Conservation (phyloP, 1,139 yeast species). For the Wickerhamomyces sp. region DNA sequence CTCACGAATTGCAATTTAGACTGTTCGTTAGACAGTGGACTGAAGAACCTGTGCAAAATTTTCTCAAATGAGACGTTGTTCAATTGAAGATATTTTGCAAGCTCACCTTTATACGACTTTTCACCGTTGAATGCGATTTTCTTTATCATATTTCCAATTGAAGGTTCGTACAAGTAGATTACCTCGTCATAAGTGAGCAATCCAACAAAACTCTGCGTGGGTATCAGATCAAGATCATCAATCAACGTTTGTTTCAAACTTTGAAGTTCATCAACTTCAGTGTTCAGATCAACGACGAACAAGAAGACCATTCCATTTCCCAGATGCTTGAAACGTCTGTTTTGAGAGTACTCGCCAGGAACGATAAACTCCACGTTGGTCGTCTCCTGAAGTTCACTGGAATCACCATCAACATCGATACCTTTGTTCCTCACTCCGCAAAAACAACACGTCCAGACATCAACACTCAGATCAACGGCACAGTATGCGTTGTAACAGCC, state of each 20-base stretch:
- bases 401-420: slow-evolving; percentile 33
- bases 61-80: slow-evolving; percentile 40
- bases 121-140: slow-evolving; percentile 48
- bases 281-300: slow-evolving; percentile 55
- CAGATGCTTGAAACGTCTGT: slow-evolving; percentile 35
- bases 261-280: slow-evolving; percentile 52
- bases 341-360: slow-evolving; percentile 14
- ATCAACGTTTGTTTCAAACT: slow-evolving; percentile 51
- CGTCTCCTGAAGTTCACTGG: slow-evolving; percentile 20
- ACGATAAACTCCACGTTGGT: neutral
- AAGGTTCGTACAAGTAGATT: slow-evolving; percentile 56
- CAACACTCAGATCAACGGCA: slow-evolving; percentile 44
- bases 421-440: slow-evolving; percentile 51
- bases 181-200: slow-evolving; percentile 57
- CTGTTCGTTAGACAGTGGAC: slow-evolving; percentile 47
- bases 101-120: slow-evolving; percentile 39
- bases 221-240: slow-evolving; percentile 47
- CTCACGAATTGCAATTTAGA: slow-evolving; percentile 33
- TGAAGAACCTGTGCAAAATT: slow-evolving; percentile 47
- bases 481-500: slow-evolving; percentile 53
- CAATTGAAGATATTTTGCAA: neutral
- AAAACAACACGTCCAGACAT: slow-evolving; percentile 54
- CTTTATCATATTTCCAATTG: slow-evolving; percentile 23
- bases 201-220: slow-evolving; percentile 55
- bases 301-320: slow-evolving; percentile 11